Evolutionary conservation across 2,329 filamentous ascomycete genomes (phyloP).

Genomic region (Ophiosphaerella korrae): DNA sequence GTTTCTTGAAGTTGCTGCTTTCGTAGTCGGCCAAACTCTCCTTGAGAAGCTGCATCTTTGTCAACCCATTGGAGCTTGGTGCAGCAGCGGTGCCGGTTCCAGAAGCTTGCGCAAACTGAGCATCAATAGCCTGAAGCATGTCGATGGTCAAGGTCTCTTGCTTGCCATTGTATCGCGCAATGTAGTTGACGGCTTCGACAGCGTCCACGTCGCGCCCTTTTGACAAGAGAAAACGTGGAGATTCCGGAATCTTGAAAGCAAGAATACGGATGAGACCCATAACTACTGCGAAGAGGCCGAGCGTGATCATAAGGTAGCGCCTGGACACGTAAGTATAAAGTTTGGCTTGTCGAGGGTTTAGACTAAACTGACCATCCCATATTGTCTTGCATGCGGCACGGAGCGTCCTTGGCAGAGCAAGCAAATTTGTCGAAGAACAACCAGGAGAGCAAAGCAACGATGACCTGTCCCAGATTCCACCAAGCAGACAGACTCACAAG

Average conservation of each 20-base stretch:
- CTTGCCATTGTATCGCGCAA: slow-evolving; percentile 44
- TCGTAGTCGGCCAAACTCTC: slow-evolving; percentile 38
- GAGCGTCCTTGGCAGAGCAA: slow-evolving; percentile 27
- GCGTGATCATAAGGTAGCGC: slow-evolving; percentile 21
- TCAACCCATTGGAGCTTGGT: slow-evolving; percentile 16
- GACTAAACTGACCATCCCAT: slow-evolving; percentile 51
- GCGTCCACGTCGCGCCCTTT: slow-evolving; percentile 55
- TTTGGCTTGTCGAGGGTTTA: neutral
- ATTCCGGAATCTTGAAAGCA: slow-evolving; percentile 56
- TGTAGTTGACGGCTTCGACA: slow-evolving; percentile 54
- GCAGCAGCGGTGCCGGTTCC: neutral
- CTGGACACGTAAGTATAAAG: slow-evolving; percentile 1
- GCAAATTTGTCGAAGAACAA: slow-evolving; percentile 53
- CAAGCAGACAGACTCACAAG: slow-evolving; percentile 64
- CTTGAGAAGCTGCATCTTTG: slow-evolving; percentile 30
- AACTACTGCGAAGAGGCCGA: slow-evolving; percentile 52
- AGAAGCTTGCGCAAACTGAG: slow-evolving; percentile 5
- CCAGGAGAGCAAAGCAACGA: slow-evolving; percentile 55
- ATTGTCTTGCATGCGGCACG: slow-evolving; percentile 51
- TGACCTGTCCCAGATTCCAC: slow-evolving; percentile 64
- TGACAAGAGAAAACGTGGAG: slow-evolving; percentile 55
- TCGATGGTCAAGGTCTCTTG: slow-evolving; percentile 34
- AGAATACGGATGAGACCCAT: slow-evolving; percentile 55
- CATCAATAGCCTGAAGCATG: slow-evolving; percentile 42
- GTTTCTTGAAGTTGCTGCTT: slow-evolving; percentile 28